Evolutionary conservation across 1,284 basidiomycete species (phyloP).

Genomic region (Malassezia yamatoensis): DNA sequence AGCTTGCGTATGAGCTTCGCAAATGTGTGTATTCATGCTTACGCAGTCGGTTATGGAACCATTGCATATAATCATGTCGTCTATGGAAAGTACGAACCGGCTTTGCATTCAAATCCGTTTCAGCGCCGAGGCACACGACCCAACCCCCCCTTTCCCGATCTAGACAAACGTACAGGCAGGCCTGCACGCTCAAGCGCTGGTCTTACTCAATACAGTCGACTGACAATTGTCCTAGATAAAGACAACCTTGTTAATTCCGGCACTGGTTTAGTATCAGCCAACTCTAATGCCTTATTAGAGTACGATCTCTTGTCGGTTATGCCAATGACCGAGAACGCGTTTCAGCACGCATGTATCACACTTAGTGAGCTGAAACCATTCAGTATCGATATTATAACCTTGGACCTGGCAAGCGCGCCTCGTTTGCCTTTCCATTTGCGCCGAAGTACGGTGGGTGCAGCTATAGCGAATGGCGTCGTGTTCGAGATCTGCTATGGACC

Average conservation of each 20-base stretch:
- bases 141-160: constrained; percentile 30
- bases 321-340: constrained; percentile 62
- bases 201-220: constrained; percentile 37
- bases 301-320: constrained; percentile 68
- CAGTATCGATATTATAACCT: constrained; percentile 68
- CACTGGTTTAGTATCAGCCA: constrained; percentile 30
- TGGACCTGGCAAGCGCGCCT: constrained; percentile 64
- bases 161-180: constrained; percentile 26
- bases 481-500: constrained; percentile 65
- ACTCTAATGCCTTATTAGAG: constrained; percentile 46
- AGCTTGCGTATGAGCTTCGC: constrained; percentile 22
- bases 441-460: constrained; percentile 67
- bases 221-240: constrained; percentile 44
- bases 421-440: constrained; percentile 70
- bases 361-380: constrained; percentile 66
- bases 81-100: constrained; percentile 25
- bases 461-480: constrained; percentile 68
- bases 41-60: constrained; percentile 25
- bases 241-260: constrained; percentile 31
- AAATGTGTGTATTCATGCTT: constrained; percentile 11
- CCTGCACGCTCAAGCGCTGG: not conserved
- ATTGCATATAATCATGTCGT: constrained; percentile 40
- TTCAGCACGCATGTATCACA: constrained; percentile 68
- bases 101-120: constrained; percentile 25
- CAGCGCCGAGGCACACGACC: constrained; percentile 14